Evolutionary conservation across 306 rosid genomes (phyloP).

Genomic region (peach (Prunus persica)): DNA sequence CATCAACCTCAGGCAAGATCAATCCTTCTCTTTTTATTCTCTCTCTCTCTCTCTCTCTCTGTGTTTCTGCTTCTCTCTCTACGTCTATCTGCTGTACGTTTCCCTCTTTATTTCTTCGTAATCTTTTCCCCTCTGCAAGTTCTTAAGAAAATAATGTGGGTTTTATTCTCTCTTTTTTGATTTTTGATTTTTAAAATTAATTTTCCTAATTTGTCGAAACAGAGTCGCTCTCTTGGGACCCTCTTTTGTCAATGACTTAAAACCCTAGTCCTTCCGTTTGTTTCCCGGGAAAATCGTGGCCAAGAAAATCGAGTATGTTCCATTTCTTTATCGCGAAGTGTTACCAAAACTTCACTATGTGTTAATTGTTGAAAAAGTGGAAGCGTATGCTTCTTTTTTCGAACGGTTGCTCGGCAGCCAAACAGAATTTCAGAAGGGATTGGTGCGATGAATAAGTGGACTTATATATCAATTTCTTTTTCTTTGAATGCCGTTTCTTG

Average conservation of each 20-base stretch:
- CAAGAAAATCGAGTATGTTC: neutral
- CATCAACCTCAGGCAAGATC: conserved; percentile 1
- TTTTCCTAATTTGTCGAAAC: neutral
- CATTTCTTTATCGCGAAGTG: neutral
- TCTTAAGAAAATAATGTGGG: conserved; percentile 7
- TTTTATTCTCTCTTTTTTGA: neutral
- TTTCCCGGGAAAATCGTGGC: neutral
- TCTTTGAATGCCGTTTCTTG: neutral
- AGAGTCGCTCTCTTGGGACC: neutral
- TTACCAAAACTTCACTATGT: neutral
- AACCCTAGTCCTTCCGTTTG: conserved; percentile 36
- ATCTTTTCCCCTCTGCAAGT: neutral
- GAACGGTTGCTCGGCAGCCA: conserved; percentile 1
- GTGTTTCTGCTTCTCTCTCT: neutral
- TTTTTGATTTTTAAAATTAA: neutral
- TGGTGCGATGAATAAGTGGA: neutral
- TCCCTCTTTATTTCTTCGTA: neutral
- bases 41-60: neutral
- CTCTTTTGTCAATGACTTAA: neutral
- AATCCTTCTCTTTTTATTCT: neutral
- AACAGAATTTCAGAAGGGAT: neutral
- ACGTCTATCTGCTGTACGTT: neutral
- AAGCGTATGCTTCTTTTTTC: neutral
- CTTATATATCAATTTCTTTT: neutral
- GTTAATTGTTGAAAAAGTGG: neutral